Percentiles rank a stretch among this genome's conserved stretches.
phyloP scores from a whole-genome alignment of 1,284 basidiomycete genomes.

The Cryptococcus deneoformans region DNA sequence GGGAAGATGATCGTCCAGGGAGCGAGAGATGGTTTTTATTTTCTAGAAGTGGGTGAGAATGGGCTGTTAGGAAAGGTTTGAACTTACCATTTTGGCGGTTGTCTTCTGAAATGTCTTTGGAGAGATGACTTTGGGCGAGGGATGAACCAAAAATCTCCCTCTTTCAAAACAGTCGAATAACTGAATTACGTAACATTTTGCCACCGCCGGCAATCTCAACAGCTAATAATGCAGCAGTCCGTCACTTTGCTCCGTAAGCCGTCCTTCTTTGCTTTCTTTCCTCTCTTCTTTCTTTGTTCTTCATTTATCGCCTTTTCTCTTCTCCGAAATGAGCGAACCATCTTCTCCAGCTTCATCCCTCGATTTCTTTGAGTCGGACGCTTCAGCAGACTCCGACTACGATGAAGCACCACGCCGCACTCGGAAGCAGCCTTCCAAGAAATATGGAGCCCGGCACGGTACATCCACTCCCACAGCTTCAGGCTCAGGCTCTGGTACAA shows the following conservation, averaged over 20 bases:
- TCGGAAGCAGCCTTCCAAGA: slow-evolving; percentile 11
- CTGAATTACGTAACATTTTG: no score
- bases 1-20: slow-evolving; percentile 50
- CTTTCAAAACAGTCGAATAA: no score
- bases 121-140: not conserved
- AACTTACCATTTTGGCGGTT: not conserved
- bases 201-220: no score
- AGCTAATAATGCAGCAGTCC: not conserved
- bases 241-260: not conserved
- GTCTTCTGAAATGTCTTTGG: not conserved
- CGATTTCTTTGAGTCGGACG: slow-evolving; percentile 41
- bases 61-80: not conserved
- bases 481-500: slow-evolving; percentile 1
- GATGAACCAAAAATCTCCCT: not conserved
- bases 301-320: not conserved
- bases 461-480: slow-evolving; percentile 4
- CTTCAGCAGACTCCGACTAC: slow-evolving; percentile 39
- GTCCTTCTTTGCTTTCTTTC: not conserved
- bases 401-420: slow-evolving; percentile 12
- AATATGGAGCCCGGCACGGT: slow-evolving; percentile 6
- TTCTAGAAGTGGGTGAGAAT: slow-evolving; percentile 29
- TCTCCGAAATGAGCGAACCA: slow-evolving; percentile 36
- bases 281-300: not conserved
- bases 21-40: slow-evolving; percentile 51
- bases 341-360: slow-evolving; percentile 45